Conservation (phyloP, 2,329 filamentous ascomycete genomes). For the Lachnellula hyalina region DNA sequence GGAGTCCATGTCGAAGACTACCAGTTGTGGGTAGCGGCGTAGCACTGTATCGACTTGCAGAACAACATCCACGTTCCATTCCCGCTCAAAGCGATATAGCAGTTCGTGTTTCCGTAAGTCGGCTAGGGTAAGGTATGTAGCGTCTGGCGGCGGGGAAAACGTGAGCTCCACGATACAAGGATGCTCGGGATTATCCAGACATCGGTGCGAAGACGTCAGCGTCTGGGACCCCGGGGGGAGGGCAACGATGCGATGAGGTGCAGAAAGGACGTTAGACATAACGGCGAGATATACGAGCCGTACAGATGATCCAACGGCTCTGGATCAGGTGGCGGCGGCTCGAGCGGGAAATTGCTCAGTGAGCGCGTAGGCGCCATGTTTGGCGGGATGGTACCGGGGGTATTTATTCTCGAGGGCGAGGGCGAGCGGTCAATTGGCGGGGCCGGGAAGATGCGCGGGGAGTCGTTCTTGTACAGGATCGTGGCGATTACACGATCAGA, state of each 20-base stretch:
- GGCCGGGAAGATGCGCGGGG: conserved; percentile 31
- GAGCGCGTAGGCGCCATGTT: conserved; percentile 53
- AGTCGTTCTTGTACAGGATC: conserved; percentile 53
- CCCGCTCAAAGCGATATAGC: conserved; percentile 77
- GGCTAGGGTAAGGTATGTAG: conserved; percentile 58
- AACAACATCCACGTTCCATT: conserved; percentile 83
- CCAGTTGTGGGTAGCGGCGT: conserved; percentile 74
- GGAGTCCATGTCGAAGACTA: conserved; percentile 98
- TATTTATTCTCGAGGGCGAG: conserved; percentile 14
- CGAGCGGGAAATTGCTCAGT: conserved; percentile 54
- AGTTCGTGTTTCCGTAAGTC: conserved; percentile 76
- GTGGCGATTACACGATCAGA: conserved; percentile 55
- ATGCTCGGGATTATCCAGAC: conserved; percentile 54
- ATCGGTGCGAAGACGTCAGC: conserved; percentile 57
- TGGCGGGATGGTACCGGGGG: conserved; percentile 24
- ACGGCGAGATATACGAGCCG: conserved; percentile 58
- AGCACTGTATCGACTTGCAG: conserved; percentile 70
- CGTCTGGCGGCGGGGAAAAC: conserved; percentile 54
- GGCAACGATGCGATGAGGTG: conserved; percentile 61
- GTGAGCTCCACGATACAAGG: conserved; percentile 63
- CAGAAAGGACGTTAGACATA: conserved; percentile 61
- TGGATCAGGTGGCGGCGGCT: conserved; percentile 48
- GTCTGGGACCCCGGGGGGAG: conserved; percentile 43
- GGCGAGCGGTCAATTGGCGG: conserved; percentile 34
- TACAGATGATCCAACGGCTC: conserved; percentile 61